phyloP scores from a whole-genome alignment of 139 green algal species.

The Chlamydomonas schloesseri region DNA sequence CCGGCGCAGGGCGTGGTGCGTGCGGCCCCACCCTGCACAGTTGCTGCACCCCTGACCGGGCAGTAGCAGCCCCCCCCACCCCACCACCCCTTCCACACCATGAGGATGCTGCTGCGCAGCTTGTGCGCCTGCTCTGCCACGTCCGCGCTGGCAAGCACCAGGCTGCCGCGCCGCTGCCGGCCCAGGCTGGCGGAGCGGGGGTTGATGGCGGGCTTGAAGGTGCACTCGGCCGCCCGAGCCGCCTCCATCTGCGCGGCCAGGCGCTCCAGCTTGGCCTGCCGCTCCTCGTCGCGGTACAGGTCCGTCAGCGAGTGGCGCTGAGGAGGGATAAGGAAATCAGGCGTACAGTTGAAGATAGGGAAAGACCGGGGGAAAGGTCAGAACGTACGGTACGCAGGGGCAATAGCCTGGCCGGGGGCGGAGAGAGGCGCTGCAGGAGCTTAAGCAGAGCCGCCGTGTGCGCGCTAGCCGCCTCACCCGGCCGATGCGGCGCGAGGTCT shows the following conservation, averaged over 20 bases:
- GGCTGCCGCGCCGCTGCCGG: conserved; percentile 19
- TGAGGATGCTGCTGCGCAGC: conserved; percentile 31
- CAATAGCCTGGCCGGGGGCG: too few species aligned
- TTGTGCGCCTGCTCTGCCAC: conserved; percentile 15
- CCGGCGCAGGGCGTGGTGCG: too few species aligned
- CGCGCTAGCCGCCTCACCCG: too few species aligned
- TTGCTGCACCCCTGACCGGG: too few species aligned
- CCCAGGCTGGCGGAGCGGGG: conserved; percentile 41
- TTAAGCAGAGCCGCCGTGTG: too few species aligned
- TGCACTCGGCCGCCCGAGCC: conserved; percentile 47
- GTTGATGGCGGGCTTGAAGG: conserved; percentile 57
- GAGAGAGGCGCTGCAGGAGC: too few species aligned
- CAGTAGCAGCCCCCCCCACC: too few species aligned
- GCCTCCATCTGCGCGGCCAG: neutral
- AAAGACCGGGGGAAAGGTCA: too few species aligned
- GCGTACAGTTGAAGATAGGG: too few species aligned
- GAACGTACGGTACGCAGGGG: too few species aligned
- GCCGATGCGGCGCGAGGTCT: conserved; percentile 45
- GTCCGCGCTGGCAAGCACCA: conserved; percentile 15
- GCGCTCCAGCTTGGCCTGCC: conserved; percentile 21
- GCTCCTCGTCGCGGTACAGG: conserved; percentile 7
- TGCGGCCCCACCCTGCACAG: too few species aligned
- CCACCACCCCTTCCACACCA: neutral
- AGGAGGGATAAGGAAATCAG: too few species aligned
- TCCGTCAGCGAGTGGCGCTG: conserved; percentile 46